A percentile compares a stretch with the other conserved stretches of the same genome.
Conservation (phyloP, 2,329 filamentous ascomycete genomes). For the Penicillium sp. region DNA sequence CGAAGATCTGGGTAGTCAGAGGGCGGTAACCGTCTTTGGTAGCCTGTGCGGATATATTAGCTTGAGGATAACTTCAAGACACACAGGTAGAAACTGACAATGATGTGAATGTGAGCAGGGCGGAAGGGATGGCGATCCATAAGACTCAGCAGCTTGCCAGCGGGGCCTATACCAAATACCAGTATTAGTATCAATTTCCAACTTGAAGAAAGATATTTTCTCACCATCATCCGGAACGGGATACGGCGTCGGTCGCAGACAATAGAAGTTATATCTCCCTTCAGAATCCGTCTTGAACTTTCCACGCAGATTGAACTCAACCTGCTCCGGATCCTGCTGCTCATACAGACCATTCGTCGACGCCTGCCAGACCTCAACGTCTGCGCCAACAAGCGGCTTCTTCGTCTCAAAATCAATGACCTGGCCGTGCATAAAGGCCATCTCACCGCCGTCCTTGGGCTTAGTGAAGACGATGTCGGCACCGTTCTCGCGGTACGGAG, state of each 20-base stretch:
- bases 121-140: slow-evolving; percentile 67
- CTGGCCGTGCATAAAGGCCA: slow-evolving; percentile 69
- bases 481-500: slow-evolving; percentile 73
- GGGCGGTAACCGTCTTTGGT: slow-evolving; percentile 66
- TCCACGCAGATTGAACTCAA: slow-evolving; percentile 76
- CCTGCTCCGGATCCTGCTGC: slow-evolving; percentile 74
- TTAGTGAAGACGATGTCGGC: slow-evolving; percentile 65
- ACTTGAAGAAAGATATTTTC: not conserved
- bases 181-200: not conserved
- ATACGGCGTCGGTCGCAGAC: slow-evolving; percentile 65
- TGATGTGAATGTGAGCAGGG: slow-evolving; percentile 69
- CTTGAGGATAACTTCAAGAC: not conserved
- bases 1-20: slow-evolving; percentile 80
- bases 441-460: slow-evolving; percentile 58
- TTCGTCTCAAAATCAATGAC: slow-evolving; percentile 66
- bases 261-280: slow-evolving; percentile 69
- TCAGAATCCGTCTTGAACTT: slow-evolving; percentile 71
- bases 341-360: slow-evolving; percentile 75
- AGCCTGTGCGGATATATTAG: slow-evolving; percentile 45
- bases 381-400: slow-evolving; percentile 67
- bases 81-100: slow-evolving; percentile 50
- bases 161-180: slow-evolving; percentile 53
- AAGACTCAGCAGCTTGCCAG: slow-evolving; percentile 62
- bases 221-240: slow-evolving; percentile 60
- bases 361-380: slow-evolving; percentile 80